Evolutionary conservation across 2,329 filamentous ascomycete genomes (phyloP), one percentile per base, ranked within the genome.

Genomic region (Cryoendolithus antarcticus): DNA sequence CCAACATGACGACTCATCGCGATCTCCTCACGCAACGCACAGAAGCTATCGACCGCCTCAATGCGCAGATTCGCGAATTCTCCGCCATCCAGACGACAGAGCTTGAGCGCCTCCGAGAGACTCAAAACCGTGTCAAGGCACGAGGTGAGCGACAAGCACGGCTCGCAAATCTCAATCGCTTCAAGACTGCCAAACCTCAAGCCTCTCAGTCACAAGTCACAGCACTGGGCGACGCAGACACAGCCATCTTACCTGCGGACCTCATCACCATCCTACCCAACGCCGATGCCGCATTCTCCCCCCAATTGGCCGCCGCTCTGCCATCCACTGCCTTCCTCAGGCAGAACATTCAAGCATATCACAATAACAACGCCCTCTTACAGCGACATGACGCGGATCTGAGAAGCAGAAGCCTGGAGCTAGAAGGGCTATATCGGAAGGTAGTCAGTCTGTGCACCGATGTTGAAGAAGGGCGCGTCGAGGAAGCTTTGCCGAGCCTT

Each of bases 371-470:
- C 33, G 69, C 72, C 32, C 67, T 72, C 11, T 75, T 91, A 9
- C 67, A 75, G 38, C 74, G 75, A 37, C 75, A 81, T 49, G 79
- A 86, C 2, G 71, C 74, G 11, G 73, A 73, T 4, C 71, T 98
- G 6, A 80, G 85, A 57, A 79, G 80, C 24, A 78, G 83, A 43
- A 89, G 85, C 50, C 80, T 78, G 4, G 86, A 94, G 39, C 70
- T 93, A 3, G 89, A 94, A 54, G 70, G 81, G 48, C 86, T 91
- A 61, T 95, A 95, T 58, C 75, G 86, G 19, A 82, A 81, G 48
- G 84, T 96, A 24, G 86, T 98, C 15, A 78, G 82, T 39, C 66
- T 95, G 9, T 95, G 89, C 57, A 93, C 86, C 0, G 79, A 77
- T 6, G 82, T 88, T 28, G 72, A 76, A 1, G 86, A 93, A 45